Conservation (phyloP, 2,329 filamentous ascomycete genomes). For the Blastomyces parvus region DNA sequence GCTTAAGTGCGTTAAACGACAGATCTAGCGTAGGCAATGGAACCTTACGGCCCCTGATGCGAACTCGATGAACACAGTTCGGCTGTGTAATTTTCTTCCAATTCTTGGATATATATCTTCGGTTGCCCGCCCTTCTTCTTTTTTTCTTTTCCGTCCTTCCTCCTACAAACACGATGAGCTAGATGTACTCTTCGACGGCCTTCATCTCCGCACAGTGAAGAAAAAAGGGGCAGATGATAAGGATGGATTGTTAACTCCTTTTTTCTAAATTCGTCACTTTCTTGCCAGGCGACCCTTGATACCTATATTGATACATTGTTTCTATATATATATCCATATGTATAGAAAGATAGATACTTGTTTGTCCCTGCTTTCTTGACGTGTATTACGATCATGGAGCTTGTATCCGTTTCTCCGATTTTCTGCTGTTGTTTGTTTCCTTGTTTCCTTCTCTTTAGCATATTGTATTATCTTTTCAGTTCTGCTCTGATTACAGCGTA, state of each 20-base stretch:
- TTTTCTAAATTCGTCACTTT: background rate
- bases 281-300: background rate
- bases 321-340: conserved; percentile 1
- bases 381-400: conserved; percentile 10
- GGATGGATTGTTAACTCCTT: background rate
- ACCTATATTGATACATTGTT: background rate
- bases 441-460: background rate
- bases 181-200: background rate
- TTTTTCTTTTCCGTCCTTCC: background rate
- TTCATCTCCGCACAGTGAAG: background rate
- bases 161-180: background rate
- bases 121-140: background rate
- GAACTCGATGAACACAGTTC: background rate
- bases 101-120: conserved; percentile 3
- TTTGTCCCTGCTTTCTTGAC: conserved; percentile 5
- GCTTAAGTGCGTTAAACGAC: conserved; percentile 32
- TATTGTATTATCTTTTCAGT: background rate
- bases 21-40: background rate
- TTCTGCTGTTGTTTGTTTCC: background rate
- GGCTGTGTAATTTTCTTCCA: background rate
- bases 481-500: background rate
- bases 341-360: conserved; percentile 9
- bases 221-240: background rate
- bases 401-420: conserved; percentile 7
- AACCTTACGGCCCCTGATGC: background rate